These are phyloP conservation scores for Rhodotorula toruloides DNA, from an alignment of 768 basidiomycete genomes.

Conservation along the genomic window DNA sequence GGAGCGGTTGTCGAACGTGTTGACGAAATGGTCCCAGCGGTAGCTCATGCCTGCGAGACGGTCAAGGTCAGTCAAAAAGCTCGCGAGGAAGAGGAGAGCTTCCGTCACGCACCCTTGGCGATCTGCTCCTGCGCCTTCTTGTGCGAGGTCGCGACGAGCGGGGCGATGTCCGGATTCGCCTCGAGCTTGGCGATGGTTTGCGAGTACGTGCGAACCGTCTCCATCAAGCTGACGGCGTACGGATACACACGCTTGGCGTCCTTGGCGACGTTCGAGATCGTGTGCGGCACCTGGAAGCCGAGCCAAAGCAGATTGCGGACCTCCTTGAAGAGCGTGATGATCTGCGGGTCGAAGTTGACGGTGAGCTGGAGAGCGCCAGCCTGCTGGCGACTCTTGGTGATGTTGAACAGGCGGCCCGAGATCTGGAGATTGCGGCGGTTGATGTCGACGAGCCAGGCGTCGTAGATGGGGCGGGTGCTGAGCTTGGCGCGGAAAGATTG, in stretches of 20 bases:
- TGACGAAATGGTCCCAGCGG: conserved; percentile 95
- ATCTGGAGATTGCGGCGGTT: conserved; percentile 86
- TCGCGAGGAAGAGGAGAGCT: not conserved
- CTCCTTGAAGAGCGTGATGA: conserved; percentile 98
- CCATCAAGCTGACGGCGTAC: conserved; percentile 93
- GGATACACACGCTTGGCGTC: conserved; percentile 98
- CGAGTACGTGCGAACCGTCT: conserved; percentile 94
- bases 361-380: conserved; percentile 77
- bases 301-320: conserved; percentile 93
- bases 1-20: conserved; percentile 72
- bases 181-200: conserved; percentile 91
- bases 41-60: conserved; percentile 72
- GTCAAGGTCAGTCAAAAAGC: not conserved
- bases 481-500: conserved; percentile 91
- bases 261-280: conserved; percentile 92
- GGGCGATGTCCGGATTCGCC: conserved; percentile 82
- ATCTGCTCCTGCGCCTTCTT: conserved; percentile 93
- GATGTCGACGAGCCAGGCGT: conserved; percentile 95
- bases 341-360: conserved; percentile 97
- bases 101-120: conserved; percentile 66
- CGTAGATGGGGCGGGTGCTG: conserved; percentile 86
- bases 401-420: conserved; percentile 86
- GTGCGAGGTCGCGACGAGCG: conserved; percentile 88
- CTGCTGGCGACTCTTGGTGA: conserved; percentile 52
- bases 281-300: conserved; percentile 89